Evolutionary conservation across 2,329 filamentous ascomycete species (phyloP).

Genomic region (Aureobasidium sp.): DNA sequence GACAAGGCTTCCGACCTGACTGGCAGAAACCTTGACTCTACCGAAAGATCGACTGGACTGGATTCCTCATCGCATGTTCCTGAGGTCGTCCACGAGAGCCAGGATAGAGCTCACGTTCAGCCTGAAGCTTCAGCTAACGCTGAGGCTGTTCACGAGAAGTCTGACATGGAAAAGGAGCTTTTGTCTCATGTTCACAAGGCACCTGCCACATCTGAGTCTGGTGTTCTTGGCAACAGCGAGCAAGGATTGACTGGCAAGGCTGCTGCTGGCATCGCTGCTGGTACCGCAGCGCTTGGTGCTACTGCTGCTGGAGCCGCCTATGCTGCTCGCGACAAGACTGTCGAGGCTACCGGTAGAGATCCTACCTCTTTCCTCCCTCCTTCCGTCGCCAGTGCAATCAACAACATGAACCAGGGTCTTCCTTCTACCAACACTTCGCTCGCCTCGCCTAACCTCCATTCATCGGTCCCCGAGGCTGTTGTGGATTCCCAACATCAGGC

Average conservation of each 20-base stretch:
- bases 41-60: neutral
- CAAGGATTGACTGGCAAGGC: slow-evolving; percentile 27
- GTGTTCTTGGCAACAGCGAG: slow-evolving; percentile 33
- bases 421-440: slow-evolving; percentile 21
- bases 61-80: slow-evolving; percentile 27
- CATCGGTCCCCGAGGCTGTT: slow-evolving; percentile 54
- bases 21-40: neutral
- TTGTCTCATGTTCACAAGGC: slow-evolving; percentile 50
- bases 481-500: slow-evolving; percentile 66
- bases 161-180: slow-evolving; percentile 61
- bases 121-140: slow-evolving; percentile 62
- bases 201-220: slow-evolving; percentile 21
- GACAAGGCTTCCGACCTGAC: slow-evolving; percentile 32
- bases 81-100: slow-evolving; percentile 46
- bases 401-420: slow-evolving; percentile 27
- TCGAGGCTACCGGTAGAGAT: slow-evolving; percentile 36
- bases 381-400: slow-evolving; percentile 41
- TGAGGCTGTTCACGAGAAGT: slow-evolving; percentile 40
- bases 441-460: slow-evolving; percentile 22
- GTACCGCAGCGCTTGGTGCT: slow-evolving; percentile 35
- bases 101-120: slow-evolving; percentile 54
- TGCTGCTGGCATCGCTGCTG: slow-evolving; percentile 40
- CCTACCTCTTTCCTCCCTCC: slow-evolving; percentile 30
- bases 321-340: slow-evolving; percentile 27
- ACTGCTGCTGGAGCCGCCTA: slow-evolving; percentile 32